Conservation (phyloP, 768 basidiomycete species). For the Amanita brunnescens region DNA sequence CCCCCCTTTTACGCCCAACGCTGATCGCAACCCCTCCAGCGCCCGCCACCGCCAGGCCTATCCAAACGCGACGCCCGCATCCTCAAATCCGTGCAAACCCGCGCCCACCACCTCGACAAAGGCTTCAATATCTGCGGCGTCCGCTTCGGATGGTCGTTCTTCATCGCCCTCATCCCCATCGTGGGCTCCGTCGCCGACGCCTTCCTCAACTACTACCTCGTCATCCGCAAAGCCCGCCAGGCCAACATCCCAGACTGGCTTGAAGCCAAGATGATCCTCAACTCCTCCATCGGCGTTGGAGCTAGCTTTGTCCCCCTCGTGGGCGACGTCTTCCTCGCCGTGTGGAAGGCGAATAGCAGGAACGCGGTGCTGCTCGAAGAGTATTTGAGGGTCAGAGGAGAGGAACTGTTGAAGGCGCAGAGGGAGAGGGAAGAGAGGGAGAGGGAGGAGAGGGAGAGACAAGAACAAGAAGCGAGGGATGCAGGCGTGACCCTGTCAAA, state of each 20-base stretch:
- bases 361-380: slow-evolving; percentile 86
- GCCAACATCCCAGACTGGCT: slow-evolving; percentile 68
- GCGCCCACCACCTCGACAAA: slow-evolving; percentile 85
- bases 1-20: neutral
- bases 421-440: slow-evolving; percentile 18
- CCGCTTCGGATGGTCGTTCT: slow-evolving; percentile 80
- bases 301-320: slow-evolving; percentile 61
- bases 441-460: slow-evolving; percentile 11
- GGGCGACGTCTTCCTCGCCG: slow-evolving; percentile 70
- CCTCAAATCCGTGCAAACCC: slow-evolving; percentile 61
- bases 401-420: slow-evolving; percentile 45
- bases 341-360: slow-evolving; percentile 82
- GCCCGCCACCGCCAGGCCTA: slow-evolving; percentile 66
- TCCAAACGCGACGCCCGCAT: slow-evolving; percentile 68
- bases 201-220: slow-evolving; percentile 62
- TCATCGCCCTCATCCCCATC: slow-evolving; percentile 68
- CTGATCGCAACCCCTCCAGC: slow-evolving; percentile 27
- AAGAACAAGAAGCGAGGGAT: too few species aligned
- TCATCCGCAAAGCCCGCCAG: slow-evolving; percentile 65
- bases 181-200: slow-evolving; percentile 60
- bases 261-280: slow-evolving; percentile 60
- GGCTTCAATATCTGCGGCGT: slow-evolving; percentile 74
- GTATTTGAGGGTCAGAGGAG: slow-evolving; percentile 69
- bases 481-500: too few species aligned
- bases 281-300: slow-evolving; percentile 60